Base-by-base conservation (phyloP, 108 stramenopile species). In the Tribonema minus region DNA sequence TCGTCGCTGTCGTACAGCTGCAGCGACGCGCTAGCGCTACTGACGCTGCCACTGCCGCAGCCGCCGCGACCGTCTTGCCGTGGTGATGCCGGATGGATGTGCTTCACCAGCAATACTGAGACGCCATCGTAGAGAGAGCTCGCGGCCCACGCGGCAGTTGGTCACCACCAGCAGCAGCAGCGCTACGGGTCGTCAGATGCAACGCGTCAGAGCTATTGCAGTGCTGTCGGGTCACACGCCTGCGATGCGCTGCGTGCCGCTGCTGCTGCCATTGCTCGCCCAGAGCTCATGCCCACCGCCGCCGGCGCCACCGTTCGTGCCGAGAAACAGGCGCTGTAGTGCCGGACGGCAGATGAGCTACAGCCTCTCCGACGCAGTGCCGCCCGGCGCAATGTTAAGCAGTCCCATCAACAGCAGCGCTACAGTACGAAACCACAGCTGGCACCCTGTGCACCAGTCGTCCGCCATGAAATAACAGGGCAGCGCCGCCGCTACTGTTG, bases 1-100 rank as follows among this genome's bases (percentile, higher is more conserved):
- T 81, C 83, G 69, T 84, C 80, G 32, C 80, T 54, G 4, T 30
- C 9, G 73, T 73, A 84, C 64, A 84, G 38, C 67, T 82, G 81
- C 15, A n/a, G n/a, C n/a, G n/a, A n/a, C n/a, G 30, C 33, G 1
- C 76, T 74, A 20, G 68, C 76, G 40, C 46, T 59, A 0, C 81
- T 81, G 58, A 32, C 1, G 5, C 29, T 6, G 34, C 36, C 62
- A 23, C n/a, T 0, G 58, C 23, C 25, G 28, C 71, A 20, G 72
- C 38, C 67, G 38, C 64, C 3, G 32, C 37, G 35, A 54, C 81
- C 81, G 27, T 30, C 59, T 15, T 64, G 66, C 1, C 74, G 64
- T 1, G 37, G 68, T n/a, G 61, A 29, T 9, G 81, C 83, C 0
- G 32, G 27, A 0, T 67, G 67, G 1, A 78, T 23, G 39, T 82